phyloP scores from a whole-genome alignment of 2,329 filamentous ascomycete genomes.

The Dothideomycetidae sp. region DNA sequence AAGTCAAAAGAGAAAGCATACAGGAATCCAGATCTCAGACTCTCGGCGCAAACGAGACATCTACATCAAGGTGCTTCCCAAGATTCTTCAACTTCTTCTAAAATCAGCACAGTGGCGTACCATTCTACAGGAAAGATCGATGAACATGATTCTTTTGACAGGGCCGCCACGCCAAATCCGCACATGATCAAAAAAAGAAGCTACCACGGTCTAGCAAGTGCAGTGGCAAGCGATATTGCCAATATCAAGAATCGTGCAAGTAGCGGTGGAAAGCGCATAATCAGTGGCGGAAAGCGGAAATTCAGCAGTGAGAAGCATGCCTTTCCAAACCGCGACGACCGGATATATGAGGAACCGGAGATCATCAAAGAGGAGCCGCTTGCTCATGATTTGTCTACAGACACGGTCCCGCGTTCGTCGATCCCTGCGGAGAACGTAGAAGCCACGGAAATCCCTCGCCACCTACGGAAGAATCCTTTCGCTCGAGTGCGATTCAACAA shows the following conservation, averaged over 20 bases:
- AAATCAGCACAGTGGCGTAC: not conserved
- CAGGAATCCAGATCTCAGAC: constrained; percentile 18
- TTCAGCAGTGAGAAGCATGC: constrained; percentile 32
- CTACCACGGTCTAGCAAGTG: constrained; percentile 23
- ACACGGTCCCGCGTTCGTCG: constrained; percentile 12
- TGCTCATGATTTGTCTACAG: constrained; percentile 6
- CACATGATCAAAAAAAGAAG: constrained; percentile 18
- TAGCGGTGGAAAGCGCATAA: constrained; percentile 51
- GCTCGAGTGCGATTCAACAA: constrained; percentile 33
- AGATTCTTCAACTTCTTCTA: not conserved
- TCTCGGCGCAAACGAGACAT: not conserved
- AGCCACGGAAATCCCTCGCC: constrained; percentile 23
- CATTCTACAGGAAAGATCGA: not conserved
- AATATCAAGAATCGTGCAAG: constrained; percentile 37
- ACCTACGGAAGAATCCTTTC: constrained; percentile 51
- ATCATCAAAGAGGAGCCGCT: constrained; percentile 8
- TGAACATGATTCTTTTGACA: not conserved
- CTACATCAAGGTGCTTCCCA: not conserved
- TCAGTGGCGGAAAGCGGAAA: constrained; percentile 46
- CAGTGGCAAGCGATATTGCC: constrained; percentile 22
- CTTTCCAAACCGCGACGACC: constrained; percentile 56
- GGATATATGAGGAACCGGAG: constrained; percentile 75
- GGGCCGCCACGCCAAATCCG: not conserved
- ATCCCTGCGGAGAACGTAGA: constrained; percentile 25
- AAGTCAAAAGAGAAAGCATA: constrained; percentile 45